Evolutionary conservation across 2,329 filamentous ascomycete species (phyloP), one percentile per base, ranked within the genome.

Genomic region (Colletotrichum agaves): DNA sequence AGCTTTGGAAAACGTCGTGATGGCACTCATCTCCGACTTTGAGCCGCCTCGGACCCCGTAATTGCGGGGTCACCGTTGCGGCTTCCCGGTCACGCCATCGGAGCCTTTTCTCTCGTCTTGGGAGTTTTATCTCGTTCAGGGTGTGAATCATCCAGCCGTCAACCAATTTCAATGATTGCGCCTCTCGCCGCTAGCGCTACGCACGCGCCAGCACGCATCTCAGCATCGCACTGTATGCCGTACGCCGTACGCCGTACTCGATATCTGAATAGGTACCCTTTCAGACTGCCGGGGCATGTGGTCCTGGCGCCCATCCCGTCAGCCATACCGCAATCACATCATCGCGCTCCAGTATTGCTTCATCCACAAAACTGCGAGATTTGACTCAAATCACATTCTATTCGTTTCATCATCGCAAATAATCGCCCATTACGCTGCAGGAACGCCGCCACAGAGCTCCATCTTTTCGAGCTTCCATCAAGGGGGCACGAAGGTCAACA

Each of bases 311-410:
- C 65, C 53, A 31, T 55, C 65, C 65, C 39, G 46, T 64, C 53
- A 59, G 60, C 65, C 61, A 68, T 41, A 17, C 47, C 65, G 46
- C 55, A 65, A 68, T 68, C 65, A 68, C 65, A 68, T 60, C 65
- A 68, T 68, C 55, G 61, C 53, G 49, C 65, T 65, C 65, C 65
- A 64, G 55, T 68, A 68, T 68, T 64, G 65, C 65, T 68, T 65
- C 65, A 68, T 68, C 65, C 65, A 21, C 65, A 64, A 47, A 52
- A 46, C 41, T 31, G 41, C 44, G 52, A 15, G 35, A 53, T 53
- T 44, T 46, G 61, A 46, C 44, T 67, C 60, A 53, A 46, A 53
- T 58, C 23, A 31, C n/a, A 5, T 17, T 43, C 37, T 35, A 11
- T 61, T 55, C 19, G 39, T 59, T 67, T 67, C 64, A 58, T 12